Percentiles rank a stretch among this genome's conserved stretches.
These are phyloP conservation scores for Gyrodon lividus DNA, from an alignment of 768 basidiomycete genomes.

Conservation along the genomic window DNA sequence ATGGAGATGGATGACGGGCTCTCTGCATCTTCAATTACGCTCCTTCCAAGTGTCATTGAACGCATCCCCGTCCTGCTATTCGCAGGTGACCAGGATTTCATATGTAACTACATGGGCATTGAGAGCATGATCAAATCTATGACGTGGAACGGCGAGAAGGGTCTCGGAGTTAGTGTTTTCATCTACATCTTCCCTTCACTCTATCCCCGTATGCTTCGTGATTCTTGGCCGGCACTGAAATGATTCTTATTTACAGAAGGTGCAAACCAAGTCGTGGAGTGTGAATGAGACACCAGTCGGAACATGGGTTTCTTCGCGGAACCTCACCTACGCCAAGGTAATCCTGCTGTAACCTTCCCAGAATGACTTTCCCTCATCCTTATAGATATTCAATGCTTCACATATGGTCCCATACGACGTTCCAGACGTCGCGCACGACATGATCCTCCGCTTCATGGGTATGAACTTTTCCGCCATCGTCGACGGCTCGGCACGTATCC, in stretches of 20 bases:
- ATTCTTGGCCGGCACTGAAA: slow-evolving; percentile 2
- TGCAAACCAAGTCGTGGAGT: slow-evolving; percentile 69
- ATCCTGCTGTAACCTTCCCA: neutral
- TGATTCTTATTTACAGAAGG: slow-evolving; percentile 41
- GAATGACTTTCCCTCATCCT: neutral
- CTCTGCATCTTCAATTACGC: slow-evolving; percentile 67
- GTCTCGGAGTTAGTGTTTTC: slow-evolving; percentile 67
- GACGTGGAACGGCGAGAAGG: slow-evolving; percentile 82
- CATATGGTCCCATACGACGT: slow-evolving; percentile 95
- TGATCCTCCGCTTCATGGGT: slow-evolving; percentile 97
- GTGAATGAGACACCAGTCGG: slow-evolving; percentile 80
- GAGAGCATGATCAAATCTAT: slow-evolving; percentile 82
- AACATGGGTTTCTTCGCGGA: slow-evolving; percentile 86
- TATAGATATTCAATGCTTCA: slow-evolving; percentile 84
- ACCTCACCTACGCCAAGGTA: slow-evolving; percentile 92
- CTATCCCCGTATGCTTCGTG: neutral
- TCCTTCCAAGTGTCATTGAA: slow-evolving; percentile 78
- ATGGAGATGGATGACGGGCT: slow-evolving; percentile 51
- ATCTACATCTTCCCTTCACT: neutral
- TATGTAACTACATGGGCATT: slow-evolving; percentile 93
- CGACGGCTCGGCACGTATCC: slow-evolving; percentile 78
- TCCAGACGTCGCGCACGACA: slow-evolving; percentile 88
- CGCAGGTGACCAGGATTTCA: slow-evolving; percentile 92
- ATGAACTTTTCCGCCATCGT: slow-evolving; percentile 81
- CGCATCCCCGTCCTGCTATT: slow-evolving; percentile 87